phyloP scores from a whole-genome alignment of 1,139 yeast genomes.

The Geotrichum candidum region DNA sequence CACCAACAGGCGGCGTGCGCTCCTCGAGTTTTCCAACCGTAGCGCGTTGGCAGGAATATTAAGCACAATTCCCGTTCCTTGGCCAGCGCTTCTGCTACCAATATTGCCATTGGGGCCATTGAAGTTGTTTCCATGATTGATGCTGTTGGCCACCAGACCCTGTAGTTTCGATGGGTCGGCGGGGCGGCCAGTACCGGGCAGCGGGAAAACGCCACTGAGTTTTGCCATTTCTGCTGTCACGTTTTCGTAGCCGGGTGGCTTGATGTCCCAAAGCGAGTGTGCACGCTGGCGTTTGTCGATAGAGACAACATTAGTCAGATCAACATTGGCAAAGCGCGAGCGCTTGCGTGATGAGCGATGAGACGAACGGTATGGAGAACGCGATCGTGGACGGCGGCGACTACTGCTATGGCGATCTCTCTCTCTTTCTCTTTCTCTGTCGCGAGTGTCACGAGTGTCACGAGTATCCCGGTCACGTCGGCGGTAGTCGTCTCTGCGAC shows the following conservation, averaged over 20 bases:
- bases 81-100: conserved; percentile 1
- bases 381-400: conserved; percentile 19
- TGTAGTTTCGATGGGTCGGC: conserved; percentile 52
- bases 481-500: conserved; percentile 18
- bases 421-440: conserved; percentile 19
- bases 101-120: background rate
- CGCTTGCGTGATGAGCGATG: conserved; percentile 17
- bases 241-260: conserved; percentile 69
- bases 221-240: conserved; percentile 78
- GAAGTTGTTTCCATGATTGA: background rate
- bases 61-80: background rate
- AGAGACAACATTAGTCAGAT: conserved; percentile 37
- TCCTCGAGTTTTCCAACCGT: conserved; percentile 27
- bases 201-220: conserved; percentile 71
- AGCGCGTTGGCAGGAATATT: conserved; percentile 19
- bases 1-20: conserved; percentile 47
- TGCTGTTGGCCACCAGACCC: conserved; percentile 36
- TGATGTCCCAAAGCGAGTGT: conserved; percentile 66
- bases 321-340: conserved; percentile 21
- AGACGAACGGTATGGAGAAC: conserved; percentile 18
- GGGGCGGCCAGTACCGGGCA: conserved; percentile 62
- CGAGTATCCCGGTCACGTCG: conserved; percentile 20
- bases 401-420: conserved; percentile 17
- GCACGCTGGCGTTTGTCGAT: conserved; percentile 42
- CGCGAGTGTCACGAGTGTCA: conserved; percentile 20